These are phyloP conservation scores for Neurospora hispaniola DNA, from an alignment of 495 filamentous ascomycete species.

Conservation along the genomic window DNA sequence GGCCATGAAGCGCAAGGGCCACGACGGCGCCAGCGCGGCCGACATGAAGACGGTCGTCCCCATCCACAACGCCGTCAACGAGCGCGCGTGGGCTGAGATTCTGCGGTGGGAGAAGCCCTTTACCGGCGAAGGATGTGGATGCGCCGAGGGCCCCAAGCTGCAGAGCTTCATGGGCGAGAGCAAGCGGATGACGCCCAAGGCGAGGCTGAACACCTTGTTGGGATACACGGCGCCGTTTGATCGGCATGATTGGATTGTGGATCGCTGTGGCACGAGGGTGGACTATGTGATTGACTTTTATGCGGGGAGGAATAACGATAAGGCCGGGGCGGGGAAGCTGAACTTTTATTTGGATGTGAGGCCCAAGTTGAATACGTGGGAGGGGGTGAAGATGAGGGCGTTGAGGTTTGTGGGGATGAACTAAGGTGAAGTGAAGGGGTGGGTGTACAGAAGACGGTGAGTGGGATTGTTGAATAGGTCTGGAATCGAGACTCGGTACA, in stretches of 20 bases:
- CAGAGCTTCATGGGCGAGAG: slow-evolving; percentile 74
- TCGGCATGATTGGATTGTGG: slow-evolving; percentile 94
- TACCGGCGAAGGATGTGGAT: slow-evolving; percentile 31
- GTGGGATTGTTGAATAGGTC: neutral
- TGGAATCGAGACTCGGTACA: neutral
- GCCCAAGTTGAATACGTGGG: slow-evolving; percentile 85
- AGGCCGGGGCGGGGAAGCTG: slow-evolving; percentile 48
- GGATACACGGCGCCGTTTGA: slow-evolving; percentile 91
- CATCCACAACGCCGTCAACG: slow-evolving; percentile 96
- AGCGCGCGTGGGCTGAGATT: slow-evolving; percentile 78
- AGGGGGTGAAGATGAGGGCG: slow-evolving; percentile 79
- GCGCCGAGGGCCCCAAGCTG: slow-evolving; percentile 64
- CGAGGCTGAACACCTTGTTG: slow-evolving; percentile 66
- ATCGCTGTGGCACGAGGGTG: slow-evolving; percentile 77
- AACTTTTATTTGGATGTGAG: slow-evolving; percentile 93
- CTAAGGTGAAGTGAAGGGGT: slow-evolving; percentile 14
- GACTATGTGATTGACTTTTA: slow-evolving; percentile 99
- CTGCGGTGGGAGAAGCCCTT: slow-evolving; percentile 70
- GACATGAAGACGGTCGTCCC: slow-evolving; percentile 88
- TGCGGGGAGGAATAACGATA: slow-evolving; percentile 52
- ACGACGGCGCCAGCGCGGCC: slow-evolving; percentile 39
- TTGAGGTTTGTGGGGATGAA: slow-evolving; percentile 51
- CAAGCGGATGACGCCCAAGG: slow-evolving; percentile 65
- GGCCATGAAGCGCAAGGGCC: slow-evolving; percentile 77
- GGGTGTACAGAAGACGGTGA: neutral